These are phyloP conservation scores for Loxodes magnus DNA, from an alignment of 73 alveolate genomes.

Conservation along the genomic window DNA sequence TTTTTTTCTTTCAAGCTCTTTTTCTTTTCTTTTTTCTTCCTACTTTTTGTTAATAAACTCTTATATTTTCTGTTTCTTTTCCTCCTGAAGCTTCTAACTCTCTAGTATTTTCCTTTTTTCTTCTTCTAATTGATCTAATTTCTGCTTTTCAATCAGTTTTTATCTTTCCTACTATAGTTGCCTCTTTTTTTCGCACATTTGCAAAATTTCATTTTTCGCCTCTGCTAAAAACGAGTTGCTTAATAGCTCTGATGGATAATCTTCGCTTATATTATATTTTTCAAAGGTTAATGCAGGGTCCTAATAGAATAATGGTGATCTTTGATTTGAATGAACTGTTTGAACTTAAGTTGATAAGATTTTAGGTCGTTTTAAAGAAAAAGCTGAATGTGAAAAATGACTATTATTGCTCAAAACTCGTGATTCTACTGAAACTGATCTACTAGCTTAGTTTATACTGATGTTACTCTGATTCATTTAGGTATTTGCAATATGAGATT, in stretches of 20 bases:
- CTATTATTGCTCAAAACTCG: no score
- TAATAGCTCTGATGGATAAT: not conserved
- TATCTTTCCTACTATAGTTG: conserved; percentile 2
- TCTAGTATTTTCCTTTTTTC: not conserved
- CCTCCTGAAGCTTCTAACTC: not conserved
- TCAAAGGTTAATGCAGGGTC: not conserved
- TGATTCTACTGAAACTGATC: not conserved
- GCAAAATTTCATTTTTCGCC: not conserved
- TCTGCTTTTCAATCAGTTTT: conserved; percentile 14
- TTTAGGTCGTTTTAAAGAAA: not conserved
- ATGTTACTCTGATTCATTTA: no score
- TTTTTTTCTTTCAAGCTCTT: not conserved
- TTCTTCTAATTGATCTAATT: conserved; percentile 3
- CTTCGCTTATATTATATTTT: not conserved
- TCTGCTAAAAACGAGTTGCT: not conserved
- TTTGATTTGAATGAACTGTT: not conserved
- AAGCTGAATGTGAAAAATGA: not conserved
- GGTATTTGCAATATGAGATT: no score
- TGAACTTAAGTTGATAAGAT: not conserved
- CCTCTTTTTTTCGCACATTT: not conserved
- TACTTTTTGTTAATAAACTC: not conserved
- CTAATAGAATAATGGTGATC: not conserved
- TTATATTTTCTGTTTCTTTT: not conserved
- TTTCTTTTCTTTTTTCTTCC: conserved; percentile 2
- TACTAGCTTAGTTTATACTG: no score